Conservation (phyloP, 2,329 filamentous ascomycete species). For the Trichoderma gracile region DNA sequence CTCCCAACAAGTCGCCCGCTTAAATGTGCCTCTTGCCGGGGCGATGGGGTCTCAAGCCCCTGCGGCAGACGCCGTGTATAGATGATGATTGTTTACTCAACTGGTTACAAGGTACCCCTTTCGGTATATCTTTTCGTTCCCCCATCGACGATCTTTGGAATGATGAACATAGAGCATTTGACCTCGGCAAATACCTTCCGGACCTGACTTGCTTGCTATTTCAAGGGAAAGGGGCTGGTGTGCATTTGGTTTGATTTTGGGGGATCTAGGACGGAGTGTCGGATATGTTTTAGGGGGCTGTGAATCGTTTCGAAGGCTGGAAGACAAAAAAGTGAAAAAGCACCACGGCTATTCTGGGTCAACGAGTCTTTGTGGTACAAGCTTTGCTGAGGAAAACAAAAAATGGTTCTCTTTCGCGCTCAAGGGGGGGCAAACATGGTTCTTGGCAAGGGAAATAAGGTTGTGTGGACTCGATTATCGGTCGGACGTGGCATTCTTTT, state of each 20-base stretch:
- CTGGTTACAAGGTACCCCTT: conserved; percentile 30
- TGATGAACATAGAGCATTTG: conserved; percentile 49
- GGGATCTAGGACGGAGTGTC: conserved; percentile 43
- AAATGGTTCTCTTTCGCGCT: conserved; percentile 27
- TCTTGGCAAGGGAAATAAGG: conserved; percentile 27
- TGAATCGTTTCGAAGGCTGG: conserved; percentile 41
- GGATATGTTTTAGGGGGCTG: conserved; percentile 42
- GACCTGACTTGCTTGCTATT: conserved; percentile 45
- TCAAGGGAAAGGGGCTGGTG: conserved; percentile 41
- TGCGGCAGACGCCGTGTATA: conserved; percentile 35
- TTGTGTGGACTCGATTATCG: conserved; percentile 30
- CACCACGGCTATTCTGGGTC: conserved; percentile 42
- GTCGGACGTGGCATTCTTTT: conserved; percentile 33
- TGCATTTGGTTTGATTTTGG: conserved; percentile 39
- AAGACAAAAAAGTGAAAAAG: conserved; percentile 46
- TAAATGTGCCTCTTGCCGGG: conserved; percentile 39
- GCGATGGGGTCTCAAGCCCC: conserved; percentile 29
- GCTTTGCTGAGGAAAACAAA: conserved; percentile 35
- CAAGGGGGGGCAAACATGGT: conserved; percentile 26
- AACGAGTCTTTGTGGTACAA: conserved; percentile 36
- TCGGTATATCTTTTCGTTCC: conserved; percentile 33
- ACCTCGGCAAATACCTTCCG: conserved; percentile 48
- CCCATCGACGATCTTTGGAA: conserved; percentile 42
- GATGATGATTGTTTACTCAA: conserved; percentile 31
- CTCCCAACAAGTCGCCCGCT: conserved; percentile 61